phyloP scores from a whole-genome alignment of 768 basidiomycete species.

The Serendipita sp. region DNA sequence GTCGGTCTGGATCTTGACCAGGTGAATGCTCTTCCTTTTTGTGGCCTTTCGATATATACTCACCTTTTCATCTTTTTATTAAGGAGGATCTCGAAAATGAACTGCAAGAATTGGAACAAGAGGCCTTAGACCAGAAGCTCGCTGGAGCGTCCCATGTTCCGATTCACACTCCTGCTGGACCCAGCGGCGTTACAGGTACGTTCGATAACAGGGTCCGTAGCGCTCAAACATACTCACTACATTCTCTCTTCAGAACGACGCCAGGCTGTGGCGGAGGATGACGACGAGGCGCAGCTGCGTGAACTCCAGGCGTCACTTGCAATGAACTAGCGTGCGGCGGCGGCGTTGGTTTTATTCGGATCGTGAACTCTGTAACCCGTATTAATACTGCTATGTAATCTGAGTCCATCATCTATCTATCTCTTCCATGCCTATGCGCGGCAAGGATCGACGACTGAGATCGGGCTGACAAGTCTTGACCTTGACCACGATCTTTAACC shows the following conservation, averaged over 20 bases:
- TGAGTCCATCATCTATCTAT: not conserved
- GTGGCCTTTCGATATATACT: not conserved
- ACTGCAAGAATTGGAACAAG: conserved; percentile 37
- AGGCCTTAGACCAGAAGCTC: not conserved
- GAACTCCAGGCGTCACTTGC: conserved; percentile 78
- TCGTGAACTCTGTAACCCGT: not conserved
- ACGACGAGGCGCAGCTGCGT: conserved; percentile 80
- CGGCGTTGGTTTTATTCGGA: not conserved
- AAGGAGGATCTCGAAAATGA: conserved; percentile 72
- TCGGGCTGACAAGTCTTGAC: not conserved
- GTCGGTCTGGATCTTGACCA: conserved; percentile 51
- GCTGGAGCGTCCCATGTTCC: not conserved
- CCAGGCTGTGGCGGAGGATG: conserved; percentile 48
- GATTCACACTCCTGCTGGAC: not conserved
- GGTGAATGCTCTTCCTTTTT: conserved; percentile 27
- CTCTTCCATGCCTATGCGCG: not conserved
- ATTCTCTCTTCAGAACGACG: conserved; percentile 19
- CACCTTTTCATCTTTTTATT: conserved; percentile 10
- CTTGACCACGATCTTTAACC: not conserved
- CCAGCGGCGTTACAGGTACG: not conserved
- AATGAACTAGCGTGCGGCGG: conserved; percentile 33
- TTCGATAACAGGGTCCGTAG: not conserved
- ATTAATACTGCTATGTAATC: not conserved
- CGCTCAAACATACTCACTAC: not conserved
- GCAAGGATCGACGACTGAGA: not conserved